Evolutionary conservation across 2,329 filamentous ascomycete genomes (phyloP).

Genomic region (Aureobasidium sp.): DNA sequence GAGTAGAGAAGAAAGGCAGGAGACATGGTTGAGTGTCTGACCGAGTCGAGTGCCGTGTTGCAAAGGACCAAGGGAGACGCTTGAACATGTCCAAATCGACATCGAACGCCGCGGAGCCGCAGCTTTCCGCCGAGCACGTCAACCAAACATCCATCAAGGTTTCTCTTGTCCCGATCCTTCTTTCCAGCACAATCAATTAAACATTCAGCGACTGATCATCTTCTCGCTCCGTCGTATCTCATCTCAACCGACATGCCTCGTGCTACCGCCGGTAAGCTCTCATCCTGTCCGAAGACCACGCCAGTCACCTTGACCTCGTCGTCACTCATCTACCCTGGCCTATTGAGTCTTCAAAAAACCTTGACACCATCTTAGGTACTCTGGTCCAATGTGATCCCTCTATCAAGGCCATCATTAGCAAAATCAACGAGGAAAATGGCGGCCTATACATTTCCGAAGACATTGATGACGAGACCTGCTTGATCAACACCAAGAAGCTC

Average conservation of each 20-base stretch:
- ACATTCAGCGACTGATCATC: background rate
- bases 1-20: background rate
- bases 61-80: background rate
- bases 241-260: conserved; percentile 21
- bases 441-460: conserved; percentile 75
- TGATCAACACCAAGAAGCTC: conserved; percentile 70
- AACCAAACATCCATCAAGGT: conserved; percentile 1
- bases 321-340: background rate
- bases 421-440: conserved; percentile 59
- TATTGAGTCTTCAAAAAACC: no score
- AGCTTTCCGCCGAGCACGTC: background rate
- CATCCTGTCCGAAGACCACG: background rate
- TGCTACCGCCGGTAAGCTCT: conserved; percentile 21
- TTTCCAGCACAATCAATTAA: background rate
- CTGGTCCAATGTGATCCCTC: conserved; percentile 79
- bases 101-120: background rate
- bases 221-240: background rate
- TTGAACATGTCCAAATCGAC: background rate
- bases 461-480: conserved; percentile 66
- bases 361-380: conserved; percentile 44
- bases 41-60: background rate
- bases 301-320: background rate
- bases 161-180: background rate
- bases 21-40: background rate
- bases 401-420: conserved; percentile 78